Base-by-base conservation (phyloP, 2,329 filamentous ascomycete species). In the Xylaria multiplex region DNA sequence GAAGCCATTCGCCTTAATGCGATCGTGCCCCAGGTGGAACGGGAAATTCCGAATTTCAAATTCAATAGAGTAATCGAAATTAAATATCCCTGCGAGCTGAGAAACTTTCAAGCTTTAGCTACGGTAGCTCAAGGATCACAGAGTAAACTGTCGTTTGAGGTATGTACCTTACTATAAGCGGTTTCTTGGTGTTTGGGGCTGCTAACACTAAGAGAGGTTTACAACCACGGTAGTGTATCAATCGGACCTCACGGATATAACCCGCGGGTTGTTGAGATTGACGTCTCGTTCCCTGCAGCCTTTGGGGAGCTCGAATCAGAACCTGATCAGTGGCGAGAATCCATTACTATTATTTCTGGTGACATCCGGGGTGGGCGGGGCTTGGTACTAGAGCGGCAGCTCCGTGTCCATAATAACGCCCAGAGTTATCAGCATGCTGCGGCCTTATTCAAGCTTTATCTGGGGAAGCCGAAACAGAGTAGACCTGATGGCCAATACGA, bases 121-220 rank as follows among this genome's bases (percentile, higher is more conserved):
- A 63, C 60, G 13, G 46, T 63, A 46, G 60, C 60, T 58, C 60
- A 57, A 58, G 60, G 60, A 37, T 63, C 60, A 63, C 60, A 63
- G 46, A 63, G 60, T 22, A 63, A 63, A 58, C 53, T 63, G 7
- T 63, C 54, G 27, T 63, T 63, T 50, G 60, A 63, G 60, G 60
- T 58, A 53, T 52, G 60, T 46, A 45, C 13, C 24, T 58, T 46
- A 37, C 7, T 45, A 52, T 40, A 32, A 35, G 19, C 14, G 1
- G 45, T 37, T 46, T 45, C 24, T 46, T 8, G n/a, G 11, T 13
- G 7, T 40, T 53, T 19, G 8, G 19, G 40, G 27, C 27, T 58
- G 27, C 37, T 63, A 53, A 63, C 46, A 30, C 19, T 37, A 22
- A 27, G 27, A 46, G 46, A 63, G 60, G 46, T 63, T 52, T 63